Conservation (phyloP, 495 filamentous ascomycete genomes). For the Podospora anserina region DNA sequence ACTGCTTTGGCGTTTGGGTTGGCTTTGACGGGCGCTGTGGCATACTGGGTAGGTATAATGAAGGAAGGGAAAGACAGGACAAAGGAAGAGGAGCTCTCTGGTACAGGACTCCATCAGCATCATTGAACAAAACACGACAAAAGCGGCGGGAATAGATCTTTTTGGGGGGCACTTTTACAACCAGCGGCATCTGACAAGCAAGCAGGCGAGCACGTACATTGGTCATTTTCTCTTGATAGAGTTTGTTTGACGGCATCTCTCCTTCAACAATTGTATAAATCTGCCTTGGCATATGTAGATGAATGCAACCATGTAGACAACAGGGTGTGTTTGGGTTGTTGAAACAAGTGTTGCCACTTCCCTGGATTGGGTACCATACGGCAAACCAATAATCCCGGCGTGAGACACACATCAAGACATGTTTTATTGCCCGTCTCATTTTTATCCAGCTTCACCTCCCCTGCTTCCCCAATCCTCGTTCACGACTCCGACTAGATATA, state of each 20-base stretch:
- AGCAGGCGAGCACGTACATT: neutral
- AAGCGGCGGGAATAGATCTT: neutral
- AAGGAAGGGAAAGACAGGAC: neutral
- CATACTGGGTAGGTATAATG: neutral
- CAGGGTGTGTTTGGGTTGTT: too few relatives aligned
- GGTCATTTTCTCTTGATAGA: neutral
- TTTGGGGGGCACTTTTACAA: neutral
- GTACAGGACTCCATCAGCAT: neutral
- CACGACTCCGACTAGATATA: constrained; percentile 14
- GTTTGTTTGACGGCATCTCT: neutral
- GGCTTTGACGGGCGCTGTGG: neutral
- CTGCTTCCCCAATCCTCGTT: neutral
- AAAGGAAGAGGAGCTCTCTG: neutral
- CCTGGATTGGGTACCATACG: neutral
- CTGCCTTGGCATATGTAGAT: neutral
- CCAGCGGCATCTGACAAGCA: neutral
- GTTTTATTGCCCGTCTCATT: neutral
- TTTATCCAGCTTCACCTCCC: neutral
- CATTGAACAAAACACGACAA: neutral
- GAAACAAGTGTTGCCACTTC: too few relatives aligned
- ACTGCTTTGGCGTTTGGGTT: neutral
- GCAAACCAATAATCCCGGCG: neutral
- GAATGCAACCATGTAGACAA: neutral
- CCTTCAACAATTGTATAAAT: neutral
- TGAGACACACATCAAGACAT: neutral